Base-by-base conservation (phyloP, 2,329 filamentous ascomycete species). In the Aphanoascus verrucosus region DNA sequence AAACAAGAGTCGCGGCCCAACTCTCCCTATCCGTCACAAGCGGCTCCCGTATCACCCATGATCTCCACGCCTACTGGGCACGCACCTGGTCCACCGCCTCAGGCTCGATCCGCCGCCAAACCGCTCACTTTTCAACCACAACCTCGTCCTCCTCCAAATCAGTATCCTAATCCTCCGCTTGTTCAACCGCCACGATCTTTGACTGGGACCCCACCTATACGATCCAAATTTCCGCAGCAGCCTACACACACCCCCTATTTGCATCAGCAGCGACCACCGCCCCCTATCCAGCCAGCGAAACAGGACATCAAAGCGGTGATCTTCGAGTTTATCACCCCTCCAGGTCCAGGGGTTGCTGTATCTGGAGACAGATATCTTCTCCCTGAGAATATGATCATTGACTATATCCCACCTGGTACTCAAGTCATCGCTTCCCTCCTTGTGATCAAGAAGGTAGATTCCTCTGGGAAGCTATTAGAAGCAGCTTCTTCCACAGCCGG, bases 361-460 rank as follows among this genome's bases (percentile, higher is more conserved):
- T 71, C 68, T 5, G 71, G 72, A 9, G 74, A 76, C 59, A 69
- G 74, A 17, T 77, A 72, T 59, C 59, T 75, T 1, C 74, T 77
- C 56, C 74, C 74, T 0, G 72, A 75, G 58, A 62, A 74, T 59
- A 69, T 72, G 2, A 75, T 76, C 2, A 58, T 77, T 15, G 74
- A 77, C 56, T 74, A 69, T 62, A 64, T 73, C 17, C 69, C 71
- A 3, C 70, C 68, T 14, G 72, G 72, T 35, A 73, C 67, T 9
- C 68, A 68, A 5, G 69, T 76, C 23, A 63, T 75, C 41, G 72
- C 70, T 32, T 76, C 74, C 1, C 76, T 76, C 57, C 60, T 77
- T 5, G 61, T 74, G 14, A 67, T 74, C 19, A 65, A 69, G 12
- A 72, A 71, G 52, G 71, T 73, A 1, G 69, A 69, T 47, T 62